phyloP scores from a whole-genome alignment of 1,139 yeast species.

The Zygotorulaspora mrakii region DNA sequence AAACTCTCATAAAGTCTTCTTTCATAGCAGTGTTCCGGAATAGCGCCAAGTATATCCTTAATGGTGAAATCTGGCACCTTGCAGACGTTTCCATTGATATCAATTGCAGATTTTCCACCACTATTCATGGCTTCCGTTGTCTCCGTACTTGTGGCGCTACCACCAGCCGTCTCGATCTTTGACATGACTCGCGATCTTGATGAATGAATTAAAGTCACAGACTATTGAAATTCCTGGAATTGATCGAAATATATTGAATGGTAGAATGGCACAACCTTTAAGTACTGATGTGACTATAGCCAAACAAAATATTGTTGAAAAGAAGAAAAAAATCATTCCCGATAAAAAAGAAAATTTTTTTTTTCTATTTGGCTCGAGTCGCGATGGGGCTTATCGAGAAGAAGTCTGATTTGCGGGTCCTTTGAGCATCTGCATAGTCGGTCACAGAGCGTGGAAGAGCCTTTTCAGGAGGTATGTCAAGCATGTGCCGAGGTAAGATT shows the following conservation, averaged over 20 bases:
- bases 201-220: background rate
- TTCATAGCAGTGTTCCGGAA: slow-evolving; percentile 61
- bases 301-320: no score
- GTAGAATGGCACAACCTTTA: background rate
- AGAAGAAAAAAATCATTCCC: no score
- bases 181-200: background rate
- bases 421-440: no score
- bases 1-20: slow-evolving; percentile 49
- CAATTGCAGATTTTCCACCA: slow-evolving; percentile 42
- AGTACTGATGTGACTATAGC: no score
- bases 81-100: slow-evolving; percentile 54
- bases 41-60: slow-evolving; percentile 56
- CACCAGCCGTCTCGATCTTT: slow-evolving; percentile 3
- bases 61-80: slow-evolving; percentile 61
- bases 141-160: slow-evolving; percentile 18
- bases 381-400: no score
- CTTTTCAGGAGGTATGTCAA: no score
- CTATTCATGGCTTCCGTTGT: slow-evolving; percentile 29
- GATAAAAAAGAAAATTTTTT: no score
- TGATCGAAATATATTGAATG: background rate
- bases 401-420: no score
- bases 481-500: no score
- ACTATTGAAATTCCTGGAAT: background rate
- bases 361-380: no score
- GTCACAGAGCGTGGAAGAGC: no score